Percentiles rank a stretch among this genome's conserved stretches.
These are phyloP conservation scores for Backusella morwellensis DNA, from an alignment of 192 early-diverging fungal genomes.

Conservation along the genomic window DNA sequence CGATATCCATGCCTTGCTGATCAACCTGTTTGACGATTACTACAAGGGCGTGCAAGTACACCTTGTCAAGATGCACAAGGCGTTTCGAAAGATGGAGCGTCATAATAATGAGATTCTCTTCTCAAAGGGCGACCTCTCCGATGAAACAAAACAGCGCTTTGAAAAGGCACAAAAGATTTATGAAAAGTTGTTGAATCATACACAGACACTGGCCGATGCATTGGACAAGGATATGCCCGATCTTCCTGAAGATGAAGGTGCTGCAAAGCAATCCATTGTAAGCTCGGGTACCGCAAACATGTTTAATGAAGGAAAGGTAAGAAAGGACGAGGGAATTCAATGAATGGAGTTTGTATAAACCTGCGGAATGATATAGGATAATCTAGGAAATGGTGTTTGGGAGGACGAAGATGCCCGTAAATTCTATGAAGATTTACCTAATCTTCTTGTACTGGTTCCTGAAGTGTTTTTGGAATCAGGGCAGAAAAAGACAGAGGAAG, in stretches of 20 bases:
- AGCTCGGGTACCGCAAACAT: conserved; percentile 25
- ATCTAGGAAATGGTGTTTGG: conserved; percentile 62
- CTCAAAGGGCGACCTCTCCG: conserved; percentile 74
- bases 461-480: conserved; percentile 70
- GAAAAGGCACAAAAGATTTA: conserved; percentile 66
- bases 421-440: conserved; percentile 88
- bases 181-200: conserved; percentile 61
- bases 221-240: conserved; percentile 75
- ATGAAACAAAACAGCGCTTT: conserved; percentile 74
- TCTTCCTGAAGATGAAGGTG: conserved; percentile 71
- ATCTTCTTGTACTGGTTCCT: conserved; percentile 81
- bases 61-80: conserved; percentile 67
- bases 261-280: conserved; percentile 42
- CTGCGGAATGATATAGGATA: conserved; percentile 20
- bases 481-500: conserved; percentile 35
- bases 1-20: conserved; percentile 38
- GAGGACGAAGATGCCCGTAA: conserved; percentile 90
- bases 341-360: neutral
- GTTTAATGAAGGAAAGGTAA: conserved; percentile 32
- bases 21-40: conserved; percentile 58
- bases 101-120: conserved; percentile 80
- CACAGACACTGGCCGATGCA: conserved; percentile 67
- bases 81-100: conserved; percentile 70
- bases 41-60: conserved; percentile 56
- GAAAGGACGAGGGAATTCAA: neutral